Evolutionary conservation across 2,329 filamentous ascomycete species (phyloP).

Genomic region (Emmonsiellopsis sp.): DNA sequence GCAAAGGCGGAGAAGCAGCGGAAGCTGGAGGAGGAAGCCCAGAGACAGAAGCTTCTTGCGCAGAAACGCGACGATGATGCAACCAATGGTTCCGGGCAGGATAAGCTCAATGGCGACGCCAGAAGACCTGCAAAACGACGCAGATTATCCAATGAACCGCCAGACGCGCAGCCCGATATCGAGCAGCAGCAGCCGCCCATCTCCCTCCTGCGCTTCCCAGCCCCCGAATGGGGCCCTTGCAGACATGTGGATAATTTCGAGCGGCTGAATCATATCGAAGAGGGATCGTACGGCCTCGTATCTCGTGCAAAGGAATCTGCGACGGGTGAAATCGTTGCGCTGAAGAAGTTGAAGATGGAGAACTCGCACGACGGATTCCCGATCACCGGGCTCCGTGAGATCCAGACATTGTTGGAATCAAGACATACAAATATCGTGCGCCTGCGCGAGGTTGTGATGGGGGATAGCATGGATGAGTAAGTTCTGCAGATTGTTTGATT

Average conservation of each 20-base stretch:
- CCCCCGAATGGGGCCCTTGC: constrained; percentile 59
- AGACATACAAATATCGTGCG: constrained; percentile 74
- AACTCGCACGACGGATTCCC: constrained; percentile 71
- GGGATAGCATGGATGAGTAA: constrained; percentile 53
- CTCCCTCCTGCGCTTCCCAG: constrained; percentile 63
- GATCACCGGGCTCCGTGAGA: constrained; percentile 87
- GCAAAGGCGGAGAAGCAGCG: constrained; percentile 74
- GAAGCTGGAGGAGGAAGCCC: constrained; percentile 47
- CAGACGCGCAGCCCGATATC: constrained; percentile 16
- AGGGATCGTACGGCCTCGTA: constrained; percentile 93
- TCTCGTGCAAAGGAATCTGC: constrained; percentile 67
- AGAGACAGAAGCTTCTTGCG: constrained; percentile 29
- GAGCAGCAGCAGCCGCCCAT: constrained; percentile 31
- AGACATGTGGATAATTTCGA: constrained; percentile 82
- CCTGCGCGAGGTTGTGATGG: constrained; percentile 75
- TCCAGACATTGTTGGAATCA: constrained; percentile 77
- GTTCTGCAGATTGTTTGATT: constrained; percentile 16
- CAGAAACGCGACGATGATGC: constrained; percentile 19
- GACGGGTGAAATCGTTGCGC: constrained; percentile 73
- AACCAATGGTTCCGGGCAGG: not conserved
- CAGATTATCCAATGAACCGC: constrained; percentile 50
- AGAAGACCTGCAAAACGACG: constrained; percentile 48
- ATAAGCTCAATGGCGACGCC: constrained; percentile 19
- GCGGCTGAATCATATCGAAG: constrained; percentile 91
- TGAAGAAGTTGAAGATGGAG: constrained; percentile 92